A percentile compares a stretch with the other conserved stretches of the same genome.
phyloP scores from a whole-genome alignment of 2,329 filamentous ascomycete genomes.

The Xylaria sp. region DNA sequence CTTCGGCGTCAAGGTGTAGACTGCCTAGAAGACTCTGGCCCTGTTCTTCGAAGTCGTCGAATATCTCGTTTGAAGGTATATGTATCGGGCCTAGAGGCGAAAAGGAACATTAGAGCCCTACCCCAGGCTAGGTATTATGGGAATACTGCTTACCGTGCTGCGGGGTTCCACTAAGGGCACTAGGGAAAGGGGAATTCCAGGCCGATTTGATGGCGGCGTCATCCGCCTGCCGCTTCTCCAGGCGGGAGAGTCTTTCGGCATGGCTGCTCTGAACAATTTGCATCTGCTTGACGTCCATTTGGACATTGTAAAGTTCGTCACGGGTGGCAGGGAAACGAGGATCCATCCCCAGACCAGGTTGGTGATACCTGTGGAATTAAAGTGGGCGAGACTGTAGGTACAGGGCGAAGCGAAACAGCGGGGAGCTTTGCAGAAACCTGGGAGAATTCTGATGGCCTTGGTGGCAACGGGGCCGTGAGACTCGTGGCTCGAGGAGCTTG shows the following conservation, averaged over 20 bases:
- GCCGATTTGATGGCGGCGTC: constrained; percentile 81
- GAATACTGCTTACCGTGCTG: constrained; percentile 76
- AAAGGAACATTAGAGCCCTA: constrained; percentile 8
- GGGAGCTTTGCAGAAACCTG: constrained; percentile 27
- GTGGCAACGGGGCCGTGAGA: constrained; percentile 24
- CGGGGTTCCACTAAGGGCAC: constrained; percentile 81
- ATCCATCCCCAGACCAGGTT: constrained; percentile 66
- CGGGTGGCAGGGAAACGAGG: constrained; percentile 67
- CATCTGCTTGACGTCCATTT: constrained; percentile 77
- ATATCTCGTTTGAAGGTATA: constrained; percentile 83
- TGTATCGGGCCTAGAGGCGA: constrained; percentile 74
- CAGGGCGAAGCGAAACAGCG: constrained; percentile 25
- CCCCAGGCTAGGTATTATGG: constrained; percentile 15
- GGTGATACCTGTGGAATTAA: constrained; percentile 32
- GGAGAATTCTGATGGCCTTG: constrained; percentile 25
- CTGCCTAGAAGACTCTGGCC: constrained; percentile 82
- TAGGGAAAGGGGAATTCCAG: constrained; percentile 95
- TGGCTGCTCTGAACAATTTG: constrained; percentile 72
- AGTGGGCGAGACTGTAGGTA: constrained; percentile 28
- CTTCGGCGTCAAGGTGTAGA: constrained; percentile 86
- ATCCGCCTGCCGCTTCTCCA: constrained; percentile 75
- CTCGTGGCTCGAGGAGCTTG: constrained; percentile 36
- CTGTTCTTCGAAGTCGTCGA: constrained; percentile 91
- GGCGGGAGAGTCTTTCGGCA: constrained; percentile 68
- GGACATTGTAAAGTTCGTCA: constrained; percentile 74